Percentiles rank a stretch among this genome's conserved stretches.
phyloP scores from a whole-genome alignment of 108 stramenopile genomes.

The Conticribra weissflogii region DNA sequence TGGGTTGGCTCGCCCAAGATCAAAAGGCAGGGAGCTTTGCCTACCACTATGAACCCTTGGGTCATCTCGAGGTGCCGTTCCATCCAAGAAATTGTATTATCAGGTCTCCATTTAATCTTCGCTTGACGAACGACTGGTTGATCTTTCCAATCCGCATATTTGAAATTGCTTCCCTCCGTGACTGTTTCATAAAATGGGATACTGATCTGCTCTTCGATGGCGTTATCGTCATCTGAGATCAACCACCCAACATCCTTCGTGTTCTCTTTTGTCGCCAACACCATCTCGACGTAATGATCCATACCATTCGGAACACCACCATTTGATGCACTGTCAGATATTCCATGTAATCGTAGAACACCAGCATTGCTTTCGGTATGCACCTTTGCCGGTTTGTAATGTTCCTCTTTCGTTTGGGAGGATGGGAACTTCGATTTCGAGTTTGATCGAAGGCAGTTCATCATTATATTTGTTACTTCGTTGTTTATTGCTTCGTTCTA shows the following conservation, averaged over 20 bases:
- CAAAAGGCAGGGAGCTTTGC: conserved; percentile 19
- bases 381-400: no score
- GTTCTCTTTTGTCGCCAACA: conserved; percentile 34
- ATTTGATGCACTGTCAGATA: conserved; percentile 3
- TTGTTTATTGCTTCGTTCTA: no score
- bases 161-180: conserved; percentile 20
- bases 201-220: conserved; percentile 4
- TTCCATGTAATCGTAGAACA: no score
- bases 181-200: conserved; percentile 32
- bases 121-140: conserved; percentile 23
- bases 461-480: no score
- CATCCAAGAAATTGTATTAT: conserved; percentile 23
- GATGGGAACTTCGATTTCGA: no score
- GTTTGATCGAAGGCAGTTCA: no score
- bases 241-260: conserved; percentile 27
- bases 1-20: conserved; percentile 39
- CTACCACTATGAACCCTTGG: conserved; percentile 27
- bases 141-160: conserved; percentile 30
- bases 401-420: no score
- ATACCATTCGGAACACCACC: neutral
- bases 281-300: conserved; percentile 19
- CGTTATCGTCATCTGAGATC: conserved; percentile 18
- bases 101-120: conserved; percentile 22
- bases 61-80: conserved; percentile 40
- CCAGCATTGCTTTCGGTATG: no score